phyloP scores from a whole-genome alignment of 306 rosid species.

The Elaeagnus macrophylla region DNA sequence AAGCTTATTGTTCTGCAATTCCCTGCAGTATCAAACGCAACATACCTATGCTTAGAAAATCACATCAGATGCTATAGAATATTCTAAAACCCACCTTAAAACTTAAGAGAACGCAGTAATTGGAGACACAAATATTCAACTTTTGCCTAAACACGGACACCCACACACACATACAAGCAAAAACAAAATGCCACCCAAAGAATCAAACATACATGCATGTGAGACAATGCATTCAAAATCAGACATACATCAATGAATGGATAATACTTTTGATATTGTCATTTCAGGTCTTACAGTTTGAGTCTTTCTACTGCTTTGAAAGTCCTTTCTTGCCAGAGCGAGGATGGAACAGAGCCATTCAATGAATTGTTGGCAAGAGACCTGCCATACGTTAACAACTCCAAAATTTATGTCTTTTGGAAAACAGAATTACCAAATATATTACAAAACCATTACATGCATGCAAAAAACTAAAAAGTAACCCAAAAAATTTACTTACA shows the following conservation, averaged over 20 bases:
- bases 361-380: constrained; percentile 71
- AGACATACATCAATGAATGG: constrained; percentile 5
- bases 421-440: background rate
- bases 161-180: background rate
- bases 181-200: background rate
- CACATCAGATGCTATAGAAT: background rate
- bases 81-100: background rate
- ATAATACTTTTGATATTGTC: constrained; percentile 7
- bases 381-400: constrained; percentile 43
- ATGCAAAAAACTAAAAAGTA: constrained; percentile 6
- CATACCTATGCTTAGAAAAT: constrained; percentile 11
- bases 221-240: background rate
- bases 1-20: constrained; percentile 60
- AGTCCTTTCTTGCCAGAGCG: constrained; percentile 53
- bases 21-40: constrained; percentile 47
- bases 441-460: background rate
- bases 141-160: background rate
- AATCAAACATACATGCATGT: background rate
- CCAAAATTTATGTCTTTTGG: background rate
- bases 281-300: constrained; percentile 49
- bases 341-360: constrained; percentile 52
- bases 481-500: constrained; percentile 44
- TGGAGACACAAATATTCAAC: background rate
- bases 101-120: background rate
- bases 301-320: constrained; percentile 29